Evolutionary conservation across 169 alveolate species (phyloP).

Genomic region (Cryptosporidium meleagridis): DNA sequence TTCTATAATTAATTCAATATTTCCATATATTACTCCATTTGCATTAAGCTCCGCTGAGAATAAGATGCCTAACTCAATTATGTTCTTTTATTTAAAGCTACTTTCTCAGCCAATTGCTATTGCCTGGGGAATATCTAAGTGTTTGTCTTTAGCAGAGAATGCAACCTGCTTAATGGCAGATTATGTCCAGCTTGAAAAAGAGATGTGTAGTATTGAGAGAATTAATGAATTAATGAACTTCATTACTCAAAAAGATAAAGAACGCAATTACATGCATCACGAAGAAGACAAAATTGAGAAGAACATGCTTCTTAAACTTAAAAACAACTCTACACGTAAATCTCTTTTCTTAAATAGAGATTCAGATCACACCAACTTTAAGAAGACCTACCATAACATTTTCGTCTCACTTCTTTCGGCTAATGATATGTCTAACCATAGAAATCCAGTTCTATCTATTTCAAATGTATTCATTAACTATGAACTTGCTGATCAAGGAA

Average conservation of each 20-base stretch:
- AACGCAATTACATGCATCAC: background rate
- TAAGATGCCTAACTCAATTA: background rate
- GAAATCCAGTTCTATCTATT: slow-evolving; percentile 27
- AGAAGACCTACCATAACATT: slow-evolving; percentile 33
- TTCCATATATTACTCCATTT: slow-evolving; percentile 47
- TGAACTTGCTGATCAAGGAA: background rate
- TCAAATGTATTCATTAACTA: slow-evolving; percentile 33
- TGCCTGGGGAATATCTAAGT: slow-evolving; percentile 71
- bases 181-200: slow-evolving; percentile 53
- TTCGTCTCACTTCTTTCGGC: slow-evolving; percentile 31
- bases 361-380: background rate
- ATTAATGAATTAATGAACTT: background rate
- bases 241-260: slow-evolving; percentile 8
- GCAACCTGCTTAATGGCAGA: slow-evolving; percentile 60
- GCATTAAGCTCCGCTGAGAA: background rate
- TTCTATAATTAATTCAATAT: slow-evolving; percentile 20
- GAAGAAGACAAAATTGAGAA: slow-evolving; percentile 26
- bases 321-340: background rate
- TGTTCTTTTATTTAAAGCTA: slow-evolving; percentile 1
- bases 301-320: slow-evolving; percentile 1
- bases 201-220: slow-evolving; percentile 72
- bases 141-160: slow-evolving; percentile 68
- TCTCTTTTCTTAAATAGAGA: background rate
- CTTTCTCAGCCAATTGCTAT: slow-evolving; percentile 51
- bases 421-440: slow-evolving; percentile 20